Conservation (phyloP, 306 rosid genomes). For the Cicer chorassanicum region DNA sequence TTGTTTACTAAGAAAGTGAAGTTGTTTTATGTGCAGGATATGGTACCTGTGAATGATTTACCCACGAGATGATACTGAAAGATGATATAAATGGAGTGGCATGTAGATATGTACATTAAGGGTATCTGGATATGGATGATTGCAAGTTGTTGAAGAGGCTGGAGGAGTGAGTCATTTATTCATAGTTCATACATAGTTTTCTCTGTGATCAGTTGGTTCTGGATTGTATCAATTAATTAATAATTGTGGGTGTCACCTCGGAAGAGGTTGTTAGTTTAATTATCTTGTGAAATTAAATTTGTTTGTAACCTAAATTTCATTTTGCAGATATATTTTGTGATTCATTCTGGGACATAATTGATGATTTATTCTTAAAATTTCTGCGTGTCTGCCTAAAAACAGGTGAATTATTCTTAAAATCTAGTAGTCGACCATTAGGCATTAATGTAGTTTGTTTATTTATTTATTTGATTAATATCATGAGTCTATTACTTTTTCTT, state of each 20-base stretch:
- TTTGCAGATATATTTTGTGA: slow-evolving; percentile 17
- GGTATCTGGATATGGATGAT: no score
- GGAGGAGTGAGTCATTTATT: neutral
- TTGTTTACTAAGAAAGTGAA: neutral
- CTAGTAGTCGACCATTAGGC: no score
- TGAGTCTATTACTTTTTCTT: no score
- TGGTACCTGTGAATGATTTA: slow-evolving; percentile 67
- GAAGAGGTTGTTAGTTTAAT: slow-evolving; percentile 6
- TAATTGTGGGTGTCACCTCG: neutral
- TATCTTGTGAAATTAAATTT: slow-evolving; percentile 23
- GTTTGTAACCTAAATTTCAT: slow-evolving; percentile 32
- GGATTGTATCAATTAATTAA: slow-evolving; percentile 22
- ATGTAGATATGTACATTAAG: neutral
- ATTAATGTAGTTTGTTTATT: no score
- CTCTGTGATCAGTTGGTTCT: slow-evolving; percentile 6
- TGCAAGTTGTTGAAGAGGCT: no score
- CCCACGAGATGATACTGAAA: slow-evolving; percentile 59
- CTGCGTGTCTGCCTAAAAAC: no score
- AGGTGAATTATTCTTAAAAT: no score
- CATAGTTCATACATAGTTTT: neutral
- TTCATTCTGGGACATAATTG: no score
- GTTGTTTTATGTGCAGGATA: slow-evolving; percentile 56
- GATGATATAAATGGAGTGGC: slow-evolving; percentile 31
- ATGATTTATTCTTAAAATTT: no score
- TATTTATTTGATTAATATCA: no score